These are phyloP conservation scores for Erodium moschatum DNA, from an alignment of 441 rosid species.

Conservation along the genomic window DNA sequence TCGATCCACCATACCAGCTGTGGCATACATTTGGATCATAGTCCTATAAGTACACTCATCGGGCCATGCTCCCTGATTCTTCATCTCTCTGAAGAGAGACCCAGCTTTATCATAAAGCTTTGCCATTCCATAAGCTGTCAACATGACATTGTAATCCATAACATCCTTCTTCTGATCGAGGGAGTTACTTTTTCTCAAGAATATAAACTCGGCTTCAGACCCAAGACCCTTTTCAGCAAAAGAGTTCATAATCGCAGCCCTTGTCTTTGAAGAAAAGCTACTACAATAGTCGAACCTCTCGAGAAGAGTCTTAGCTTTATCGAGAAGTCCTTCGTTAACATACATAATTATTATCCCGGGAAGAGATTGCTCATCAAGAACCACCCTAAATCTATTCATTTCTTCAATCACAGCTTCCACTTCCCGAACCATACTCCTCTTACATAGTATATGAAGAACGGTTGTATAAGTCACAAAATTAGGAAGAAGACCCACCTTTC, in stretches of 20 bases:
- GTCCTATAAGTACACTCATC: slow-evolving; percentile 82
- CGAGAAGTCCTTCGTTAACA: slow-evolving; percentile 39
- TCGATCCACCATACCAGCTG: slow-evolving; percentile 58
- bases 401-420: slow-evolving; percentile 53
- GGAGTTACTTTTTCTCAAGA: slow-evolving; percentile 41
- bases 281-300: slow-evolving; percentile 38
- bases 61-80: slow-evolving; percentile 76
- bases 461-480: slow-evolving; percentile 62
- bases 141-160: slow-evolving; percentile 71
- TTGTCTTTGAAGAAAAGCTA: slow-evolving; percentile 45
- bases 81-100: slow-evolving; percentile 67
- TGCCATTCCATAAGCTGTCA: slow-evolving; percentile 81
- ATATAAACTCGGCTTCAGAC: slow-evolving; percentile 69
- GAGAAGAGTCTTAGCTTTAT: slow-evolving; percentile 39
- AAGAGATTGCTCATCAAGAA: slow-evolving; percentile 62
- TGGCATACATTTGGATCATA: slow-evolving; percentile 67
- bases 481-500: slow-evolving; percentile 63
- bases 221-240: slow-evolving; percentile 73
- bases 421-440: slow-evolving; percentile 58
- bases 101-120: slow-evolving; percentile 70
- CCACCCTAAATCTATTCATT: slow-evolving; percentile 39
- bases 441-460: slow-evolving; percentile 58
- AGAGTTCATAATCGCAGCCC: slow-evolving; percentile 60
- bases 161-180: slow-evolving; percentile 44
- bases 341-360: slow-evolving; percentile 65